Evolutionary conservation across 306 rosid genomes (phyloP).

Genomic region (Fragaria vesca): DNA sequence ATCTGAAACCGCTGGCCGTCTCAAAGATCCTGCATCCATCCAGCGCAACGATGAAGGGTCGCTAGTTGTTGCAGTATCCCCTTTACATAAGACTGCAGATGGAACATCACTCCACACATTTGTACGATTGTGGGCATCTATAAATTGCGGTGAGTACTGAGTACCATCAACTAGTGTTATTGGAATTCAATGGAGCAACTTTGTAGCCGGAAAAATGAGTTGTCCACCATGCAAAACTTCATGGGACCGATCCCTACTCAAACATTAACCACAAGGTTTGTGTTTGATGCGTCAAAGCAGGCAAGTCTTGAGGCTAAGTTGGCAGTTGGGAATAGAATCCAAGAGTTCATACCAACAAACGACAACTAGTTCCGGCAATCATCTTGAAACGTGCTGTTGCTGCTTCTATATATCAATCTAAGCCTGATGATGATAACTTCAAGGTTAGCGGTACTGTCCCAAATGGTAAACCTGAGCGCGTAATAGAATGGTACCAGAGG

Average conservation of each 20-base stretch:
- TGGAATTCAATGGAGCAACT: conserved; percentile 7
- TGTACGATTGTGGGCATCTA: background rate
- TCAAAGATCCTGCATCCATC: background rate
- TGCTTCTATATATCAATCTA: background rate
- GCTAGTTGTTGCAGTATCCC: background rate
- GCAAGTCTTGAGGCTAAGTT: conserved; percentile 5
- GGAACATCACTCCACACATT: background rate
- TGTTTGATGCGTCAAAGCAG: conserved; percentile 16
- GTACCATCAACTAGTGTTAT: background rate
- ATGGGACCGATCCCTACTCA: background rate
- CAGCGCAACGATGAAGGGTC: conserved; percentile 3
- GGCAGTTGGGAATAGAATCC: background rate
- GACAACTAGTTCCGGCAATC: background rate
- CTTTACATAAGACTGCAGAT: background rate
- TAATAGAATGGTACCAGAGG: background rate
- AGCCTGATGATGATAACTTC: background rate
- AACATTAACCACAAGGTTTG: background rate
- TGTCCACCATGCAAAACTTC: background rate
- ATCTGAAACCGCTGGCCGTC: background rate
- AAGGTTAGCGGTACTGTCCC: background rate
- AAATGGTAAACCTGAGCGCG: background rate
- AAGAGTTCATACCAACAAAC: background rate
- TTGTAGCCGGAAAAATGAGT: background rate
- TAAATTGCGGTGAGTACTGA: background rate
- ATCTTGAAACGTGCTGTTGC: background rate